phyloP scores from a whole-genome alignment of 140 eudicot species.

The Anethum foeniculum region DNA sequence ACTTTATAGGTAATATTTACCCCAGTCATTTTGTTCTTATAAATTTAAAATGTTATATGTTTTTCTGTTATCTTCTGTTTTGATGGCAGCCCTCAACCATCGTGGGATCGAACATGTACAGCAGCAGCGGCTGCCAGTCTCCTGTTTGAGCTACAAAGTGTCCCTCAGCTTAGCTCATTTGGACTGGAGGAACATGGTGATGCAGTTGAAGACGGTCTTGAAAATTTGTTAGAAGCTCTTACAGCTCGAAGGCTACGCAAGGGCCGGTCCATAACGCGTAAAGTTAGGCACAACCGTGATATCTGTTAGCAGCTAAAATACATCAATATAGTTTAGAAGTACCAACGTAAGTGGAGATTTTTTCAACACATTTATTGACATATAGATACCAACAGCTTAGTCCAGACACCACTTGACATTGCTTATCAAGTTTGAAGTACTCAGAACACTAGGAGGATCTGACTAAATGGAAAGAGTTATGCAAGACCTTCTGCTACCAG shows the following conservation, averaged over 20 bases:
- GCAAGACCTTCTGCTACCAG: not conserved
- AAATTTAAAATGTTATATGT: not conserved
- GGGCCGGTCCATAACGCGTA: constrained; percentile 90
- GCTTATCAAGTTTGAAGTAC: not conserved
- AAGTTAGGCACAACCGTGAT: constrained; percentile 40
- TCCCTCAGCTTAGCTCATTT: constrained; percentile 43
- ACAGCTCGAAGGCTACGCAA: constrained; percentile 68
- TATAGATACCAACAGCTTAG: not conserved
- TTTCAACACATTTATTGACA: not conserved
- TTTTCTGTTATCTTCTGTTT: not conserved
- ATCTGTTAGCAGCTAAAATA: constrained; percentile 32
- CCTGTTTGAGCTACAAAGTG: constrained; percentile 60
- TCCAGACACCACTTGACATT: not conserved
- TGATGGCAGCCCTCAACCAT: constrained; percentile 79
- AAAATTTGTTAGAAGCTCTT: constrained; percentile 57
- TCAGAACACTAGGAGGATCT: not conserved
- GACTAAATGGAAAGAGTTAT: not conserved
- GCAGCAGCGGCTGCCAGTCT: constrained; percentile 91
- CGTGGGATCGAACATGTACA: constrained; percentile 97
- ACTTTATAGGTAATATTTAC: not conserved
- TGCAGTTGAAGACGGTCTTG: constrained; percentile 61
- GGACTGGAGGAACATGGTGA: constrained; percentile 66
- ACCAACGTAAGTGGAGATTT: not conserved
- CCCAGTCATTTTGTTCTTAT: not conserved
- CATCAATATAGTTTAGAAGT: not conserved